Base-by-base conservation (phyloP, 1,284 basidiomycete genomes). In the Ustilago crameri region DNA sequence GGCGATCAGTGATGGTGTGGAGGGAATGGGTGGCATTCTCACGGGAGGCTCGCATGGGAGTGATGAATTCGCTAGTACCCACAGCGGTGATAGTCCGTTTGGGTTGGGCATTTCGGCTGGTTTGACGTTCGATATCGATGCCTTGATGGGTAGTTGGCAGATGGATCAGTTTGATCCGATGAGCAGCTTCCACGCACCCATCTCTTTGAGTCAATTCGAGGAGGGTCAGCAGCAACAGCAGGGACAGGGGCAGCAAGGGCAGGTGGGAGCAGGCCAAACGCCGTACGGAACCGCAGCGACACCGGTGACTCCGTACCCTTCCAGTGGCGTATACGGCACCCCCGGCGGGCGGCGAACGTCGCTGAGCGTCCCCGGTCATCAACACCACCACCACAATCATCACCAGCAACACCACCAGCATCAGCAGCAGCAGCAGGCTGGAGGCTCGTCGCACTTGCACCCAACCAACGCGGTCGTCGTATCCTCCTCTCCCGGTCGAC, bases 71-170 rank as follows among this genome's bases (percentile, higher is more conserved):
- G 54, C 66, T 3, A 62, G 62, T 8, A 74, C 62, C 12, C 52
- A 71, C 38, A 66, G 60, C 27, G 67, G 56, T 14, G 72, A 70
- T 34, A 53, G 56, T 43, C 71, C 71, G n/a, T 69, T 69, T 26
- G 72, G 62, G 10, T 40, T 70, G 44, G 66, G 66, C 2, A 70
- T 69, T 30, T 67, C 67, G 22, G 62, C 67, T 3, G 72, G 68
- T 12, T 23, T 70, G 49, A 74, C 62, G 20, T 70, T 69, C 20
- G 67, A 70, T 35, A 66, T 66, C 18, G 63, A 74, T 34, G 71
- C 65, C 17, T 32, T 74, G 43, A 64, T 68, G 61, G 71, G 61
- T 5, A 60, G 62, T 34, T 68, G 71, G 65, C 48, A 51, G 48
- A 64, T 66, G 51, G 71, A 65, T 22, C 40, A 55, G 7, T 64